These are phyloP conservation scores for Hypocrella siamensis DNA, from an alignment of 2,329 filamentous ascomycete genomes.

Conservation along the genomic window DNA sequence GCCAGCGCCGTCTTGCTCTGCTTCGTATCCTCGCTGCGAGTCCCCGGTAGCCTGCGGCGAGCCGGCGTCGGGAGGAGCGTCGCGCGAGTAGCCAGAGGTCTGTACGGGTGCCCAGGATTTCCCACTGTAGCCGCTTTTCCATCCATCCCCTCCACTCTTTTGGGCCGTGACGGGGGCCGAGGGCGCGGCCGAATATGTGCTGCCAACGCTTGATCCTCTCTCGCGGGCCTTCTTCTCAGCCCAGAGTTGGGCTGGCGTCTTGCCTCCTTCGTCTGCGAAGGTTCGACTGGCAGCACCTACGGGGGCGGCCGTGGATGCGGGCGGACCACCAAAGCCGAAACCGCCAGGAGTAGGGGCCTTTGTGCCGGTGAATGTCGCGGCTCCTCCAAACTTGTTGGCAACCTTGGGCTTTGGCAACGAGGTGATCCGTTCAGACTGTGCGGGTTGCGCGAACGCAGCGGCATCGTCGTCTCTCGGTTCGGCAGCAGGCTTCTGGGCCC, in stretches of 20 bases:
- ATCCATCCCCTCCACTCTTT: conserved; percentile 56
- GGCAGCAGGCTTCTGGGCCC: conserved; percentile 51
- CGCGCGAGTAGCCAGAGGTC: conserved; percentile 48
- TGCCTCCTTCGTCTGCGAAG: conserved; percentile 87
- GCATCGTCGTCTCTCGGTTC: conserved; percentile 25
- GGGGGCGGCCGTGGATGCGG: conserved; percentile 37
- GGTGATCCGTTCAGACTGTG: conserved; percentile 63
- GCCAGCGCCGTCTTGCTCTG: conserved; percentile 36
- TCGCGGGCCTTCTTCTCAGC: conserved; percentile 90
- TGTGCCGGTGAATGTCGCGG: conserved; percentile 65
- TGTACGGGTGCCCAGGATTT: conserved; percentile 84
- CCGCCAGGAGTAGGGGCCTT: conserved; percentile 70
- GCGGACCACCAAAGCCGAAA: conserved; percentile 45
- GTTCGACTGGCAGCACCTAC: conserved; percentile 76
- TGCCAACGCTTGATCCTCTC: conserved; percentile 32
- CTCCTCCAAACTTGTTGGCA: conserved; percentile 68
- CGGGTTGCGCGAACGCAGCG: conserved; percentile 47
- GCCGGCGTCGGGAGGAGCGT: conserved; percentile 28
- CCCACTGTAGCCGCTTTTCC: conserved; percentile 83
- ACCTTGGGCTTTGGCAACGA: conserved; percentile 90
- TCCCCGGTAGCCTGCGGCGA: conserved; percentile 49
- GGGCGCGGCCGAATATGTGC: conserved; percentile 24
- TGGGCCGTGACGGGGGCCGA: conserved; percentile 48
- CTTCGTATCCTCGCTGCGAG: conserved; percentile 24
- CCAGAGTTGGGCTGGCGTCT: conserved; percentile 94